Percentiles rank a stretch among this genome's conserved stretches.
Conservation (phyloP, 225 moss, liverwort and hornwort species). For the Sphagnum tenellum region DNA sequence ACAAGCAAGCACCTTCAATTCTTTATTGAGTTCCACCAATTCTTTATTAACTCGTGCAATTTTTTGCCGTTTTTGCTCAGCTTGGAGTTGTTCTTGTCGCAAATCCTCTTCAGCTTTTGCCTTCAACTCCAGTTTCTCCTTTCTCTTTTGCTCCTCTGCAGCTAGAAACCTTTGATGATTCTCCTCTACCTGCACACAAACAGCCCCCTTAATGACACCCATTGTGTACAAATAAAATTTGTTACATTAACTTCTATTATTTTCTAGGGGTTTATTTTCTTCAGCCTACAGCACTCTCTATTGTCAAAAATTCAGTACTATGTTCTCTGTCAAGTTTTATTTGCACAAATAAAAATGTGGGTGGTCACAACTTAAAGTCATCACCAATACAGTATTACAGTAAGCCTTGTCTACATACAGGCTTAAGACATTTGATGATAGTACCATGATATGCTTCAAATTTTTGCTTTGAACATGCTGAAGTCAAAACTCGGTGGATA, state of each 20-base stretch:
- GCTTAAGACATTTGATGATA: too few relatives aligned
- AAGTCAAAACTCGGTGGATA: neutral
- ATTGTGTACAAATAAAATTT: too few relatives aligned
- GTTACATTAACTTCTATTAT: neutral
- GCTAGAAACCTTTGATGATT: neutral
- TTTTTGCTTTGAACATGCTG: neutral
- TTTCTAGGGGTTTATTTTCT: neutral
- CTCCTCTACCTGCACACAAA: conserved; percentile 1
- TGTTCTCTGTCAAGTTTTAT: too few relatives aligned
- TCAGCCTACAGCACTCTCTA: neutral
- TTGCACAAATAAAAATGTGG: too few relatives aligned
- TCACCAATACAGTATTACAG: too few relatives aligned
- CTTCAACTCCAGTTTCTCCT: neutral
- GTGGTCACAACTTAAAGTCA: too few relatives aligned
- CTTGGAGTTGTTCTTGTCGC: neutral
- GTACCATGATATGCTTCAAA: neutral
- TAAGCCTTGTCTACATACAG: too few relatives aligned
- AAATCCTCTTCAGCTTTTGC: neutral
- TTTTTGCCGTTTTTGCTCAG: neutral
- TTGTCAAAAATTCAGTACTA: neutral
- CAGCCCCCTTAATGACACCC: too few relatives aligned
- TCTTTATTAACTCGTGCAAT: conserved; percentile 2
- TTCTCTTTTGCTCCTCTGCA: neutral
- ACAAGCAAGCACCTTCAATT: neutral
- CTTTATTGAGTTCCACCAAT: neutral